phyloP scores from a whole-genome alignment of 2,329 filamentous ascomycete species.

The Ophiostoma tasmaniense region DNA sequence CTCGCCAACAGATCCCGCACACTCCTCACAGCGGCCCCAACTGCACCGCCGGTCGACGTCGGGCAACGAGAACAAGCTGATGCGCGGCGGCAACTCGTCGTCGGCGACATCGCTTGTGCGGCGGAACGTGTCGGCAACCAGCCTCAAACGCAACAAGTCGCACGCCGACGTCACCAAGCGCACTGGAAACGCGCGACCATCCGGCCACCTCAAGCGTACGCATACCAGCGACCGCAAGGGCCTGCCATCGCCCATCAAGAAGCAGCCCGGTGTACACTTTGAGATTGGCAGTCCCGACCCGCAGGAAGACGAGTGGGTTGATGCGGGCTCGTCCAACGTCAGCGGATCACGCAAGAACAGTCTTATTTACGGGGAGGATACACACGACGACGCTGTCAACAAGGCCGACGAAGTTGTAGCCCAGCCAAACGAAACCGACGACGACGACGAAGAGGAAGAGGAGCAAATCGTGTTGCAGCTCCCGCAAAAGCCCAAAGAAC shows the following conservation, averaged over 20 bases:
- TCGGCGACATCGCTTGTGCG: conserved; percentile 40
- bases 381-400: not conserved
- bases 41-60: conserved; percentile 41
- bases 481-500: not conserved
- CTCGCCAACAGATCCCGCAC: conserved; percentile 30
- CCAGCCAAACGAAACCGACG: conserved; percentile 6
- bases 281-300: conserved; percentile 46
- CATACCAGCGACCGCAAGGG: conserved; percentile 28
- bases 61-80: conserved; percentile 40
- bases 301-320: conserved; percentile 56
- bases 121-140: conserved; percentile 47
- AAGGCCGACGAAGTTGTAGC: not conserved
- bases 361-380: conserved; percentile 15
- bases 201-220: conserved; percentile 42
- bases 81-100: conserved; percentile 36
- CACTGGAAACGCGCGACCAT: conserved; percentile 35
- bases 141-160: conserved; percentile 53
- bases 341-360: conserved; percentile 16
- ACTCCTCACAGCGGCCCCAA: conserved; percentile 20
- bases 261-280: conserved; percentile 44
- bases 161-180: conserved; percentile 46
- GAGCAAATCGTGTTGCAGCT: not conserved
- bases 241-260: conserved; percentile 21
- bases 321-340: conserved; percentile 53
- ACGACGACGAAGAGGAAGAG: conserved; percentile 1